Evolutionary conservation across 2,329 filamentous ascomycete species (phyloP), one percentile per base, ranked within the genome.

Genomic region (Calonectria pseudoreteaudii): DNA sequence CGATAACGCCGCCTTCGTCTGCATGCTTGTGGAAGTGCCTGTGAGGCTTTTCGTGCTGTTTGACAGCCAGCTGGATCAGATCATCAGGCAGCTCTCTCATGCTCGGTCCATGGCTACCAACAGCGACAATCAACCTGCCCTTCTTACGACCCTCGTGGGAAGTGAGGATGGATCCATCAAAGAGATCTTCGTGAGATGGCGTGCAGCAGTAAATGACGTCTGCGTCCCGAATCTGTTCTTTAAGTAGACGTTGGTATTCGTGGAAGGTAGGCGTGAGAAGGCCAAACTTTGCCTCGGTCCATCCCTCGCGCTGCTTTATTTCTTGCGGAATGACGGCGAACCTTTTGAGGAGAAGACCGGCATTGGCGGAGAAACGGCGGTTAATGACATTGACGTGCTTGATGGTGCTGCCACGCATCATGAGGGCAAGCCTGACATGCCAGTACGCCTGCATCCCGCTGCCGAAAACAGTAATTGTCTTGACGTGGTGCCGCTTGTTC

Each of bases 171-270:
- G 89, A 83, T 13, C 87, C 88, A 66, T 96, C 94, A 81, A 98
- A 98, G 1, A 98, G 86, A 1, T 94, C 94, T 41, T 90, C 87
- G 0, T 88, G 90, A 1, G 92, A 93, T 0, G 96, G 95, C 1
- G 95, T 98, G 77, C 95, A 98, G 85, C 95, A 96, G 85, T 98
- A 97, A 47, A 98, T 94, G 13, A 94, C 93, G 79, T 97, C 94
- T 0, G 94, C 91, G 11, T 90, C 91, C 47, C 91, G 87, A 66
- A 98, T 87, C 65, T 95, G 91, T 47, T 93, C 90, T 79, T 93
- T 93, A 44, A 95, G 84, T 26, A 97, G 86, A 1, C 94, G 84
- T 10, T 87, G 84, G 80, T 89, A 92, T 79, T 92, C 96, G 70
- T 90, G 91, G 77, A 96, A 96, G 1, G 90, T 88, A 0, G 92